A percentile compares a stretch with the other conserved stretches of the same genome.
Evolutionary conservation across 1,284 basidiomycete species (phyloP).

Genomic region (Fomitopsis schrenkii): DNA sequence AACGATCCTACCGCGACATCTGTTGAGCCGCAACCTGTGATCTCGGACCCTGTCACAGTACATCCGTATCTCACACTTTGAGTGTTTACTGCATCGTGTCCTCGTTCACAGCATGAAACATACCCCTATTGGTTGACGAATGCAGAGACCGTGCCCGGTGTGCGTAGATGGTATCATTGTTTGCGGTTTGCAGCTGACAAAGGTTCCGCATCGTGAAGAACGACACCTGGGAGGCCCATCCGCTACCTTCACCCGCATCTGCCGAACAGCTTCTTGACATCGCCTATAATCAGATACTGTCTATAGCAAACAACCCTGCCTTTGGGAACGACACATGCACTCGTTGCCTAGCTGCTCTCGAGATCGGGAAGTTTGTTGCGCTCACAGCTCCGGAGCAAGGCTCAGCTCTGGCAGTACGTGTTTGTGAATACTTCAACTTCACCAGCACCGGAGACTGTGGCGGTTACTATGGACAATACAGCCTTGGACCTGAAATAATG

Average conservation of each 20-base stretch:
- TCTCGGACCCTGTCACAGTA: constrained; percentile 65
- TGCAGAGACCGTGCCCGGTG: constrained; percentile 51
- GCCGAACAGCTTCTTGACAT: constrained; percentile 39
- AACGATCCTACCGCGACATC: constrained; percentile 67
- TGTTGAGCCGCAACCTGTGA: constrained; percentile 67
- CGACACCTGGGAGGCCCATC: constrained; percentile 60
- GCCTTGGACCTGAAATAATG: constrained; percentile 56
- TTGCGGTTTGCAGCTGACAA: not conserved
- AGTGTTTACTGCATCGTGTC: not conserved
- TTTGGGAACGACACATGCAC: constrained; percentile 54
- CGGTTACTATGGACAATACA: constrained; percentile 41
- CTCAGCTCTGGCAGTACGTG: constrained; percentile 48
- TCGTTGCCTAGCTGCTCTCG: constrained; percentile 58
- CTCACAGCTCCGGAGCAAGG: constrained; percentile 61
- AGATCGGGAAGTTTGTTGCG: constrained; percentile 63
- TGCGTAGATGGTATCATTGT: constrained; percentile 11
- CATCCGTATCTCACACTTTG: constrained; percentile 6
- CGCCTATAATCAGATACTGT: constrained; percentile 51
- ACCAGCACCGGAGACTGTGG: constrained; percentile 54
- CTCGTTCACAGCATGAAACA: constrained; percentile 39
- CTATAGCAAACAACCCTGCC: constrained; percentile 45
- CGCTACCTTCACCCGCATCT: constrained; percentile 53
- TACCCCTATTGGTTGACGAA: constrained; percentile 58
- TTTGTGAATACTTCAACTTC: constrained; percentile 45
- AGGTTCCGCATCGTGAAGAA: constrained; percentile 25